Evolutionary conservation across 176 grass and related monocot species (phyloP).

Genomic region (Luzula sylvatica): DNA sequence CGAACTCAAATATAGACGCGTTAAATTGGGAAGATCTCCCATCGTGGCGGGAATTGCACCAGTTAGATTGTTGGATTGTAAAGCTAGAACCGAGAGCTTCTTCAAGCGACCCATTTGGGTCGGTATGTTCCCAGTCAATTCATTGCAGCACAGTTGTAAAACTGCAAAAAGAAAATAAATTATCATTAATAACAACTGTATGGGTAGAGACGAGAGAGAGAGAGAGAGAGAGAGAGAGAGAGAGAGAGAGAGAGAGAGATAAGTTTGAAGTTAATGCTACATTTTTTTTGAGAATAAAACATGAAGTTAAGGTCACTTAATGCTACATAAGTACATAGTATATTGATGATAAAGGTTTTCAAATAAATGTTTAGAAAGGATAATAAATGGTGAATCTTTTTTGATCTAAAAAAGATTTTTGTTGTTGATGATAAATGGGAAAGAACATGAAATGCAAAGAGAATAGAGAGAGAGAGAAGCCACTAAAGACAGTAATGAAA

Average conservation of each 20-base stretch:
- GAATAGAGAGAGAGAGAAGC: not conserved
- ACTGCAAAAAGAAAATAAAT: conserved; percentile 30
- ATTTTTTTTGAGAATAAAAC: no score
- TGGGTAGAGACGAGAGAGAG: no score
- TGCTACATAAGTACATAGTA: no score
- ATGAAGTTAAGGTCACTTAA: conserved; percentile 5
- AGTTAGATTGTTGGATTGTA: conserved; percentile 73
- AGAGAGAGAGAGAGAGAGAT: no score
- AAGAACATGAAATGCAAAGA: not conserved
- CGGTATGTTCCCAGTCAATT: conserved; percentile 64
- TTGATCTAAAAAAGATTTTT: no score
- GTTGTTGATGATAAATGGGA: not conserved
- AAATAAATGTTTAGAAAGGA: no score
- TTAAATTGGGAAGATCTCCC: conserved; percentile 44
- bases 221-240: no score
- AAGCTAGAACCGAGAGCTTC: conserved; percentile 58
- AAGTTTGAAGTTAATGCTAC: no score
- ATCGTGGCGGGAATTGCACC: conserved; percentile 89
- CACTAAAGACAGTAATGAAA: not conserved
- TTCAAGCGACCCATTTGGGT: conserved; percentile 52
- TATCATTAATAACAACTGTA: not conserved
- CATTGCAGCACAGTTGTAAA: conserved; percentile 90
- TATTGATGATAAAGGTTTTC: no score
- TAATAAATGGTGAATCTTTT: not conserved
- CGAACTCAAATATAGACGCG: conserved; percentile 82